These are phyloP conservation scores for Eruca vesicaria DNA, from an alignment of 441 rosid genomes.

Conservation along the genomic window DNA sequence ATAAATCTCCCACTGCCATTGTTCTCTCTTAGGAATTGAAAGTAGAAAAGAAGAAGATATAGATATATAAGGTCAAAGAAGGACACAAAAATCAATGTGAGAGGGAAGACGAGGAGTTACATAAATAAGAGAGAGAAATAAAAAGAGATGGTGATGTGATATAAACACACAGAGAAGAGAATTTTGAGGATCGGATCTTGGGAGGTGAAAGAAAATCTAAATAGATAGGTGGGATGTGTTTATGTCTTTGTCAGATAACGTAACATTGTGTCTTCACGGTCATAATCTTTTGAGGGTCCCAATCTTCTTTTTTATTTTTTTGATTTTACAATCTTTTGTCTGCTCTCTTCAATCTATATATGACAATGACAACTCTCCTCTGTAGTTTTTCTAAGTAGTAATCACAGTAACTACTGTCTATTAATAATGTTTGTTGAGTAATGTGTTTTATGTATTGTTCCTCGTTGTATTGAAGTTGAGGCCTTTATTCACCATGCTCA, in stretches of 20 bases:
- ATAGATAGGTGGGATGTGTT: neutral
- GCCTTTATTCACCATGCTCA: too few relatives aligned
- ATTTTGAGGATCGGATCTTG: neutral
- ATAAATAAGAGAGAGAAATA: conserved; percentile 8
- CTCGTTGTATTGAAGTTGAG: neutral
- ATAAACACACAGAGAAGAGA: neutral
- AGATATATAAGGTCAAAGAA: conserved; percentile 11
- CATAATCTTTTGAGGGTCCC: neutral
- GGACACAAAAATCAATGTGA: neutral
- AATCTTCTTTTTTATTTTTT: too few relatives aligned
- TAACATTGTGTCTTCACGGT: neutral
- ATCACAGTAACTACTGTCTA: neutral
- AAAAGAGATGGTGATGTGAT: neutral
- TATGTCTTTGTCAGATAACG: neutral
- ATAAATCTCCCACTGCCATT: conserved; percentile 37
- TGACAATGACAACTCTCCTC: neutral
- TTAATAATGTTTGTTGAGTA: neutral
- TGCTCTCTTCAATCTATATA: neutral
- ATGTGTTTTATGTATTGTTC: neutral
- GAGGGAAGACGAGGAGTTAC: conserved; percentile 10
- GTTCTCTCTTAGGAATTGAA: neutral
- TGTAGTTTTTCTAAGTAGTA: neutral
- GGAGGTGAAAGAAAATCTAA: neutral
- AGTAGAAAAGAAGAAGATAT: neutral
- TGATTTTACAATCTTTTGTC: neutral